These are phyloP conservation scores for Termitomyces sp. DNA, from an alignment of 768 basidiomycete genomes.

Conservation along the genomic window DNA sequence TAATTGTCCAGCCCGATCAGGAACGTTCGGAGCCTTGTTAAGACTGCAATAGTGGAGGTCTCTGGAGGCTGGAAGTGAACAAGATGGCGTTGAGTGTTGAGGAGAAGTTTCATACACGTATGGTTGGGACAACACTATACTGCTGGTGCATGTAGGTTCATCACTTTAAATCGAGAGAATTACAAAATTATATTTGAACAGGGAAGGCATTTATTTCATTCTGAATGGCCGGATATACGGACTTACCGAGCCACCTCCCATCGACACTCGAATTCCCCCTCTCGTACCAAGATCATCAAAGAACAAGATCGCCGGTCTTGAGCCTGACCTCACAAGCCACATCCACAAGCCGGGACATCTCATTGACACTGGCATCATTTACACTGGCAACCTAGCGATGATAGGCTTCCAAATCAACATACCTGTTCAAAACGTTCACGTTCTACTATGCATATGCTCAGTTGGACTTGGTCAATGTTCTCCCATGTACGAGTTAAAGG, in stretches of 20 bases:
- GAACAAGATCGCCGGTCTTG: constrained; percentile 59
- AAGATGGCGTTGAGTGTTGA: constrained; percentile 65
- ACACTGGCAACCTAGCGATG: constrained; percentile 46
- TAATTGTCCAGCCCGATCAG: constrained; percentile 39
- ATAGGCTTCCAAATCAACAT: constrained; percentile 45
- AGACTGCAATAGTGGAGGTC: constrained; percentile 44
- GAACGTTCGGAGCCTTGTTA: constrained; percentile 46
- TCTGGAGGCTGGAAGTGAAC: constrained; percentile 67
- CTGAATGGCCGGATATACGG: constrained; percentile 74
- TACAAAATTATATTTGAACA: constrained; percentile 22
- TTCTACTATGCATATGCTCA: constrained; percentile 70
- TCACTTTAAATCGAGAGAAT: not conserved
- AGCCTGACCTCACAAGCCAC: constrained; percentile 55
- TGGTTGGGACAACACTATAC: constrained; percentile 33
- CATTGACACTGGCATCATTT: constrained; percentile 60
- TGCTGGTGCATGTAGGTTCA: constrained; percentile 61
- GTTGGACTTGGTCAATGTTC: constrained; percentile 48
- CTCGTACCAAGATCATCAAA: constrained; percentile 53
- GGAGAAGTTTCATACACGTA: constrained; percentile 47
- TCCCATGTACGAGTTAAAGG: constrained; percentile 68
- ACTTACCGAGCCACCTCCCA: constrained; percentile 54
- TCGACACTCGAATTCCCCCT: constrained; percentile 62
- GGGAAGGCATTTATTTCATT: constrained; percentile 76
- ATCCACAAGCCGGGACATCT: constrained; percentile 57
- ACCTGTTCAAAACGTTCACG: constrained; percentile 65